A percentile compares a stretch with the other conserved stretches of the same genome.
Conservation (phyloP, 495 filamentous ascomycete genomes). For the Annulohypoxylon nitens region DNA sequence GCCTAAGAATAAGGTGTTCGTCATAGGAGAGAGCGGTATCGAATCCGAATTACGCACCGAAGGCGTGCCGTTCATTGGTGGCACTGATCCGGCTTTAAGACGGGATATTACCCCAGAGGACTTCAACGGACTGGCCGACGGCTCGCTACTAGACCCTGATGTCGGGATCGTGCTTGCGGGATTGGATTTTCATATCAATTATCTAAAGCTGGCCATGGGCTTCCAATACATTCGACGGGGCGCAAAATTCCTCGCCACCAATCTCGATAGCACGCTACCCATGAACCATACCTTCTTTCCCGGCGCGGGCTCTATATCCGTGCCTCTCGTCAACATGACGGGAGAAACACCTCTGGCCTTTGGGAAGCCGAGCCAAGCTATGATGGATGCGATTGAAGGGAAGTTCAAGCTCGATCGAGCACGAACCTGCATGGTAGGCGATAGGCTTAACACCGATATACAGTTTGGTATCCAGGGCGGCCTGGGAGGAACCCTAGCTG, state of each 20-base stretch:
- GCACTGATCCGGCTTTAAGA: constrained; percentile 83
- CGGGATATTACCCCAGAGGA: constrained; percentile 83
- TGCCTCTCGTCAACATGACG: constrained; percentile 81
- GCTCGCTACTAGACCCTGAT: constrained; percentile 82
- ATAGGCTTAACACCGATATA: constrained; percentile 95
- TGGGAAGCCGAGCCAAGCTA: constrained; percentile 96
- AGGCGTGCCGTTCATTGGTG: constrained; percentile 83
- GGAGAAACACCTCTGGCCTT: constrained; percentile 78
- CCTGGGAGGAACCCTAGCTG: constrained; percentile 89
- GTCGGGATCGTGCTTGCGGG: constrained; percentile 91
- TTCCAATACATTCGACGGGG: constrained; percentile 87
- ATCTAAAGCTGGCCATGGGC: constrained; percentile 86
- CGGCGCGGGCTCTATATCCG: constrained; percentile 86
- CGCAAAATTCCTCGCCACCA: constrained; percentile 94
- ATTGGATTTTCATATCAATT: constrained; percentile 93
- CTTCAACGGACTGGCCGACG: constrained; percentile 79
- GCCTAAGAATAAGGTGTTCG: constrained; percentile 90
- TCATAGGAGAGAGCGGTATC: constrained; percentile 91
- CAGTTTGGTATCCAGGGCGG: constrained; percentile 92
- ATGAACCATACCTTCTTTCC: constrained; percentile 85
- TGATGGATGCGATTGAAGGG: constrained; percentile 99
- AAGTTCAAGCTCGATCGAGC: constrained; percentile 89
- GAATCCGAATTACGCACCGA: constrained; percentile 87
- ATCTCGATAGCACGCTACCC: constrained; percentile 89
- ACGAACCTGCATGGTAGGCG: constrained; percentile 95